These are phyloP conservation scores for Tilletia horrida DNA, from an alignment of 1,284 basidiomycete species.

Conservation along the genomic window DNA sequence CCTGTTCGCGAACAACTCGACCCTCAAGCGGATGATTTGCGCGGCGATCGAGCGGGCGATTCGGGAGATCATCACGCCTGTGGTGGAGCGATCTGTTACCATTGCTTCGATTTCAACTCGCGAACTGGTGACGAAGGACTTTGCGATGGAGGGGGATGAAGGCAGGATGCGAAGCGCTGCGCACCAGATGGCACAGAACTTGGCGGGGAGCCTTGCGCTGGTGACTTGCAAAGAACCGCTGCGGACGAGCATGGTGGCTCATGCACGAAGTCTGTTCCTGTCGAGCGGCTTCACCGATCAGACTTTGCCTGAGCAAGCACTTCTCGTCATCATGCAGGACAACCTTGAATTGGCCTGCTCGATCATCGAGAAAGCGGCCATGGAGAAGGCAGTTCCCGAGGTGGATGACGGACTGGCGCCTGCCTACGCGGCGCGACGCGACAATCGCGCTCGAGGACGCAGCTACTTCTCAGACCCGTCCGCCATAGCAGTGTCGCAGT, in stretches of 20 bases:
- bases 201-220: conserved; percentile 90
- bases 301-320: conserved; percentile 61
- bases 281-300: conserved; percentile 63
- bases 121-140: conserved; percentile 93
- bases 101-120: conserved; percentile 97
- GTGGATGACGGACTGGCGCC: conserved; percentile 83
- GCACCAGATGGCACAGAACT: conserved; percentile 92
- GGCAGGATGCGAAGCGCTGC: conserved; percentile 85
- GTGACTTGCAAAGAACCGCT: conserved; percentile 99
- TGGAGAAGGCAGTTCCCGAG: conserved; percentile 92
- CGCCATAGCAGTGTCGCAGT: conserved; percentile 61
- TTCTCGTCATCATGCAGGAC: conserved; percentile 80
- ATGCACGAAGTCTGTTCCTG: conserved; percentile 67
- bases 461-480: conserved; percentile 48
- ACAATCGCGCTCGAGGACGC: conserved; percentile 73
- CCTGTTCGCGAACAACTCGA: conserved; percentile 70
- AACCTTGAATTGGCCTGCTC: conserved; percentile 91
- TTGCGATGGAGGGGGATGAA: conserved; percentile 88
- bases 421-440: conserved; percentile 73
- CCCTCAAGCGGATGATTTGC: conserved; percentile 86
- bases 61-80: conserved; percentile 94
- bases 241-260: conserved; percentile 84
- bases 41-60: conserved; percentile 90
- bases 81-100: conserved; percentile 97
- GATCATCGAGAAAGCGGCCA: conserved; percentile 94